Base-by-base conservation (phyloP, 495 filamentous ascomycete species). In the Peziza echinospora region DNA sequence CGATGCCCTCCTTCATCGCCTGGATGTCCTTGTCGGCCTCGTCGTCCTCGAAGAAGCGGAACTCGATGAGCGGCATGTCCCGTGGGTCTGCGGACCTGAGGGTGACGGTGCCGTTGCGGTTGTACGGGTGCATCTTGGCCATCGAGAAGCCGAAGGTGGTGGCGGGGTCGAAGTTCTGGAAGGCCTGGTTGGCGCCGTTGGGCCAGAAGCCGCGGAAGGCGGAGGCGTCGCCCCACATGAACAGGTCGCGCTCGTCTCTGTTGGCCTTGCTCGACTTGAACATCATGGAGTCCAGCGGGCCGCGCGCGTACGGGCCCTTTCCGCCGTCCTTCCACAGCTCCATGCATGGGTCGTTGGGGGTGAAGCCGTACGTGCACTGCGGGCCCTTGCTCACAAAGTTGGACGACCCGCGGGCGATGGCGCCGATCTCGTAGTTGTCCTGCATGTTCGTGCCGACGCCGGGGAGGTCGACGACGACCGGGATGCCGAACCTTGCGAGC, bases 381-480 rank as follows among this genome's bases (percentile, higher is more conserved):
- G 26, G 26, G 21, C 61, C n/a, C 8, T 34, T 34, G 8, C 8
- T 8, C n/a, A n/a, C 8, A 34, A 65, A 70, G 53, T 69, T 58
- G 17, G 55, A 42, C 19, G 68, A 64, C 6, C 62, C 57, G 1
- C 65, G 59, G 42, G 61, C 68, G 25, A 65, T 62, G 5, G 77
- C 65, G 25, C 62, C 53, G 21, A 62, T 65, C 47, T 78, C 75
- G 54, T 75, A 72, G 56, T 72, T 73, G 51, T 80, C 74, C 46
- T 79, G 74, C 1, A 81, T 61, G 56, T 81, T 81, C n/a, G 64
- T 63, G 30, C 78, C 78, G 0, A 81, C 76, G 10, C 70, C 73
- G 0, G 75, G 73, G 0, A 73, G 62, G 49, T 78, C 67, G 26
- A 60, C 49, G 0, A 77, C 47, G 0, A 76, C 62, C 5, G 63